Percentiles rank a stretch among this genome's conserved stretches.
Conservation (phyloP, 805 yeast species). For the Candida tibetensis region DNA sequence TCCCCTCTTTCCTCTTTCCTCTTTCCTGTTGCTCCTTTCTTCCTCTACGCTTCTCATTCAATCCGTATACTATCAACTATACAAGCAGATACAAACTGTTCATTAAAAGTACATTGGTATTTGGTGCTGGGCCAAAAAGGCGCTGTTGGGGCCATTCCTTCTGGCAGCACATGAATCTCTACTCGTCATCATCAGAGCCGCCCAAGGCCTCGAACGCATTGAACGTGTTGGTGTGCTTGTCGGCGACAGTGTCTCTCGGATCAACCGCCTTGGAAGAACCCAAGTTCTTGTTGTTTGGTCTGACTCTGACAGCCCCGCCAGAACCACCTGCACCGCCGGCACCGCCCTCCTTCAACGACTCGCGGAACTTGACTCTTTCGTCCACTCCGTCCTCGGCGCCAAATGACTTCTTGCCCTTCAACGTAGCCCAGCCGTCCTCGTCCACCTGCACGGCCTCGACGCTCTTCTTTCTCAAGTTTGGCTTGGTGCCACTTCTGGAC, state of each 20-base stretch:
- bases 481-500: conserved; percentile 45
- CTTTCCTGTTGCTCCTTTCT: too few species aligned
- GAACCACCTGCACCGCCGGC: conserved; percentile 22
- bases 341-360: conserved; percentile 42
- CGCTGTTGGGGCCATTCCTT: too few species aligned
- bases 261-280: conserved; percentile 73
- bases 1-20: too few species aligned
- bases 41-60: too few species aligned
- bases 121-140: background rate
- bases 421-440: conserved; percentile 82
- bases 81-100: background rate
- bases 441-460: conserved; percentile 54
- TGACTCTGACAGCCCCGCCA: conserved; percentile 45
- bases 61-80: background rate
- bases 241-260: conserved; percentile 67
- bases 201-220: conserved; percentile 82
- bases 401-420: conserved; percentile 45
- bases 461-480: conserved; percentile 57
- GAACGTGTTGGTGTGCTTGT: conserved; percentile 62
- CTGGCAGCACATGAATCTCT: too few species aligned
- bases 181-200: conserved; percentile 57
- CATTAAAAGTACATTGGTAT: background rate
- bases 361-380: conserved; percentile 46
- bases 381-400: conserved; percentile 49
- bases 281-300: conserved; percentile 72